Base-by-base conservation (phyloP, 2,329 filamentous ascomycete genomes). In the Phoma sp. region DNA sequence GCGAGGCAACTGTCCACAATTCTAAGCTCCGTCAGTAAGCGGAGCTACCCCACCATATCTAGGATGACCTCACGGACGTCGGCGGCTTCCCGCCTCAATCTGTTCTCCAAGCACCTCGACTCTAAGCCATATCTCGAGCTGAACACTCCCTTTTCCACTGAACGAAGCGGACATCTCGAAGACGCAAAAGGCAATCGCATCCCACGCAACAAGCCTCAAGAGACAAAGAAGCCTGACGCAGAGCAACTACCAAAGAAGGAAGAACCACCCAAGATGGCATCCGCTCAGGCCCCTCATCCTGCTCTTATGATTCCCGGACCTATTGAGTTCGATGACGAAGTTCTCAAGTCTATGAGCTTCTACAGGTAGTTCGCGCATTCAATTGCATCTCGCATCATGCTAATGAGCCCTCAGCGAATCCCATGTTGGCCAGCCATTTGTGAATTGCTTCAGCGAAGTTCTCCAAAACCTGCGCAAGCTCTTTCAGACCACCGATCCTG, bases 301-400 rank as follows among this genome's bases (percentile, higher is more conserved):
- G 88, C 93, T 51, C 82, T 99, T 78, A 86, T 99, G 79, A 98
- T 99, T 72, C 95, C 95, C 44, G 95, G 95, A 61, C 95, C 95
- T 71, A 96, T 98, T 76, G 93, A 98, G 80, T 97, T 97, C 73
- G 93, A 97, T 75, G 93, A 98, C 93, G 92, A 88, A 42, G 93
- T 98, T 57, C 86, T 97, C 47, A 86, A 93, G 77, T 91, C 92
- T 58, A 97, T 97, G 93, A 89, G 89, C 81, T 92, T 96, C 79
- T 96, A 89, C 80, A 93, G 90, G 89, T 91, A 80, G 38, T 43
- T 7, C 5, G 10, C 29, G 33, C 14, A 7, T 22, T 4, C 38
- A 39, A 33, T 55, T 14, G 22, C 7, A 29, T n/a, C 10, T 7
- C n/a, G 14, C 9, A 24, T 9, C 8, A 25, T 22, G n/a, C 52